phyloP scores from a whole-genome alignment of 1,284 basidiomycete species.

The Vanrija pseudolonga region DNA sequence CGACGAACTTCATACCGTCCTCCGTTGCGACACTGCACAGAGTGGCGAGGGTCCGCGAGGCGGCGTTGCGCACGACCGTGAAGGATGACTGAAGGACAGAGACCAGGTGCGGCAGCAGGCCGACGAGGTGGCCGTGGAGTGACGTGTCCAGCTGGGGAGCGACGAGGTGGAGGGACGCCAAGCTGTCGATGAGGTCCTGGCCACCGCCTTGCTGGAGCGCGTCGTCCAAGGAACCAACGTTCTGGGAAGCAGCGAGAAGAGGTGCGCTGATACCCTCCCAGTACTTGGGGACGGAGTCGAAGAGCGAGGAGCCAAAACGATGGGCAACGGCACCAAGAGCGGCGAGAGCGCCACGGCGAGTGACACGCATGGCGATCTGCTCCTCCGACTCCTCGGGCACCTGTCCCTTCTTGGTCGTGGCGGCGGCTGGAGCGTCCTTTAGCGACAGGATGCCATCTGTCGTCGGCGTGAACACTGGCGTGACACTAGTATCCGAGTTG shows the following conservation, averaged over 20 bases:
- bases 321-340: constrained; percentile 76
- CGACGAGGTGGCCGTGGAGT: constrained; percentile 65
- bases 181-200: constrained; percentile 88
- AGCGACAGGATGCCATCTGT: constrained; percentile 77
- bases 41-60: constrained; percentile 80
- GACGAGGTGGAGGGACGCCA: constrained; percentile 83
- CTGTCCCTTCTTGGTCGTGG: constrained; percentile 49
- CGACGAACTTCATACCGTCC: constrained; percentile 81
- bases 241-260: constrained; percentile 50
- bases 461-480: constrained; percentile 74
- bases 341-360: constrained; percentile 72
- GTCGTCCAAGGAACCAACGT: not conserved
- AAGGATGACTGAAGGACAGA: constrained; percentile 75
- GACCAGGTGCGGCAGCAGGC: constrained; percentile 72
- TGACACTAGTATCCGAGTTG: constrained; percentile 84
- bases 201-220: constrained; percentile 53
- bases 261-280: constrained; percentile 89
- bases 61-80: constrained; percentile 83
- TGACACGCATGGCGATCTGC: constrained; percentile 56
- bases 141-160: constrained; percentile 69
- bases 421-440: constrained; percentile 50
- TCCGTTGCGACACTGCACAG: constrained; percentile 80
- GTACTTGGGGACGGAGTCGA: constrained; percentile 80
- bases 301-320: constrained; percentile 69
- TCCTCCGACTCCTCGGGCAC: constrained; percentile 43